Evolutionary conservation across 2,329 filamentous ascomycete genomes (phyloP).

Genomic region (Cryoendolithus antarcticus): DNA sequence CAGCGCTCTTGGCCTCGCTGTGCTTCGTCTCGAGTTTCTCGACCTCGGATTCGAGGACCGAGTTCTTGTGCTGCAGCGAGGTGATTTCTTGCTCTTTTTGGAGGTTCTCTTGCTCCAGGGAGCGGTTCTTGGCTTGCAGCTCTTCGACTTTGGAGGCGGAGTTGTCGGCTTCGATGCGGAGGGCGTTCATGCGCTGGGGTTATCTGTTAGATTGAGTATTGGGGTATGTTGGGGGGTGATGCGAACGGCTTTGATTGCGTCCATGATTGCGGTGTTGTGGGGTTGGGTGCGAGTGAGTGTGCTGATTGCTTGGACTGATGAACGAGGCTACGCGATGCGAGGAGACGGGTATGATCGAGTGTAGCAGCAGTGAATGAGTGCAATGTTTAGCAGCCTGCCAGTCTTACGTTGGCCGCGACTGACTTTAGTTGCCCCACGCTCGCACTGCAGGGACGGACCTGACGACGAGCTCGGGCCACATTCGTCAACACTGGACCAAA

Average conservation of each 20-base stretch:
- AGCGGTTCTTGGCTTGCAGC: conserved; percentile 75
- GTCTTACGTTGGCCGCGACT: too few relatives aligned
- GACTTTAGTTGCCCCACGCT: too few relatives aligned
- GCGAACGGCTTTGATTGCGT: conserved; percentile 25
- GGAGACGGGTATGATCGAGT: too few relatives aligned
- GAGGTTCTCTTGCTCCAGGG: conserved; percentile 85
- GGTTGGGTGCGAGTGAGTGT: neutral
- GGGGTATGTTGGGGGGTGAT: conserved; percentile 8
- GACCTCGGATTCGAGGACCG: conserved; percentile 75
- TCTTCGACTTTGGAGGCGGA: conserved; percentile 72
- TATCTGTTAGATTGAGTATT: too few relatives aligned
- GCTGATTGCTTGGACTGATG: too few relatives aligned
- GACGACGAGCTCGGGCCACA: too few relatives aligned
- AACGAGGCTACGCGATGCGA: too few relatives aligned
- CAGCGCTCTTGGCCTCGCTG: conserved; percentile 77
- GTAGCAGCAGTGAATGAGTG: too few relatives aligned
- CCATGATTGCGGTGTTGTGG: conserved; percentile 22
- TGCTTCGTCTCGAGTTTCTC: conserved; percentile 80
- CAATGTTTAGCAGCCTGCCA: too few relatives aligned
- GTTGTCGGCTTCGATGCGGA: conserved; percentile 89
- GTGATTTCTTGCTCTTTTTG: conserved; percentile 97
- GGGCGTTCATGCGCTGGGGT: conserved; percentile 77
- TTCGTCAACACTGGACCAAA: too few relatives aligned
- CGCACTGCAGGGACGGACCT: too few relatives aligned
- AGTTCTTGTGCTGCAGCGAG: conserved; percentile 90